phyloP scores from a whole-genome alignment of 129 eudicot species.

The Smallanthus sonchifolius region DNA sequence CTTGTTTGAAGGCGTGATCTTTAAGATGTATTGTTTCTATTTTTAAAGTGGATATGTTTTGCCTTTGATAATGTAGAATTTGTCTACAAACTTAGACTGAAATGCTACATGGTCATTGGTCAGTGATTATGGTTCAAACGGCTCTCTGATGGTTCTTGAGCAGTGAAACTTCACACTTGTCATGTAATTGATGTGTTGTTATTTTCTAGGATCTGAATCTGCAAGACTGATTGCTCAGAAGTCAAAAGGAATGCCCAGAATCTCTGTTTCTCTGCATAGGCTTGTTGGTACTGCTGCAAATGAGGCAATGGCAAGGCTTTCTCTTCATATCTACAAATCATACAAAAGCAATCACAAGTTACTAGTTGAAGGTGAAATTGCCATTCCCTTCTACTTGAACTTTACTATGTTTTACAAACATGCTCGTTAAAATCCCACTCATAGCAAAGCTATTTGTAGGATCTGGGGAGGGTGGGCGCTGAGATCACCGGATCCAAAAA shows the following conservation, averaged over 20 bases:
- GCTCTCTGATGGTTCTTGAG: not conserved
- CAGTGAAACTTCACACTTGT: not conserved
- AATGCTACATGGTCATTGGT: not conserved
- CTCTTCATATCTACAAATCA: conserved; percentile 52
- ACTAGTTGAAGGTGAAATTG: conserved; percentile 48
- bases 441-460: no score
- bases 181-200: conserved; percentile 2
- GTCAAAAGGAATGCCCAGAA: conserved; percentile 81
- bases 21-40: not conserved
- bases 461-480: no score
- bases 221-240: conserved; percentile 84
- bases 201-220: conserved; percentile 47
- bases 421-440: no score
- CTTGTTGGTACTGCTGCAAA: conserved; percentile 55
- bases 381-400: not conserved
- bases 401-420: not conserved
- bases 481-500: no score
- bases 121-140: not conserved
- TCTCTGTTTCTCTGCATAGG: conserved; percentile 49
- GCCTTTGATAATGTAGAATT: not conserved
- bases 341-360: conserved; percentile 32
- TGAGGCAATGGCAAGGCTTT: conserved; percentile 59
- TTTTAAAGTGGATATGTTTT: not conserved
- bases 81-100: not conserved
- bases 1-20: conserved; percentile 7